These are phyloP conservation scores for Pythium grandisporangium DNA, from an alignment of 352 stramenopile species.

Conservation along the genomic window DNA sequence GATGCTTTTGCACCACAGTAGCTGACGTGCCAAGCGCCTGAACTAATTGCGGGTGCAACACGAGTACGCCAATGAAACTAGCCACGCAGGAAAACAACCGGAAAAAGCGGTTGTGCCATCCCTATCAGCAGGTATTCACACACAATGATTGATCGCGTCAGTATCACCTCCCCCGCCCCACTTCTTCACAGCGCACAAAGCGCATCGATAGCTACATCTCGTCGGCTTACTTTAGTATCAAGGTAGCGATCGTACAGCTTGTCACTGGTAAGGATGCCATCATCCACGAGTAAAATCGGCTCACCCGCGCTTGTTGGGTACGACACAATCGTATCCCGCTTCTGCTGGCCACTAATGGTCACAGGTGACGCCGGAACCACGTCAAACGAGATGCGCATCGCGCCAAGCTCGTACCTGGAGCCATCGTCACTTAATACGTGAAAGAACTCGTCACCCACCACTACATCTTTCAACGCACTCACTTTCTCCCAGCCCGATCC, in stretches of 20 bases:
- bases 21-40: slow-evolving; percentile 18
- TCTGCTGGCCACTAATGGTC: slow-evolving; percentile 48
- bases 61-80: slow-evolving; percentile 57
- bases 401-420: slow-evolving; percentile 21
- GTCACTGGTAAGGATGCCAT: slow-evolving; percentile 33
- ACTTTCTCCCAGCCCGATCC: slow-evolving; percentile 22
- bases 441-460: slow-evolving; percentile 45
- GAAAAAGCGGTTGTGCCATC: slow-evolving; percentile 59
- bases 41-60: slow-evolving; percentile 29
- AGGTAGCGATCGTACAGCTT: slow-evolving; percentile 45
- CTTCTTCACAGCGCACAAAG: too few species aligned
- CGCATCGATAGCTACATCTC: too few species aligned
- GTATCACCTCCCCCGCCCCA: too few species aligned
- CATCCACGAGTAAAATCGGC: slow-evolving; percentile 43
- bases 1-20: slow-evolving; percentile 32
- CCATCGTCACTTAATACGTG: slow-evolving; percentile 18
- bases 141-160: too few species aligned
- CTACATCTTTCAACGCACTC: slow-evolving; percentile 42
- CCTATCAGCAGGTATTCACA: too few species aligned
- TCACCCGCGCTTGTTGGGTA: slow-evolving; percentile 35
- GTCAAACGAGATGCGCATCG: slow-evolving; percentile 57
- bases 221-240: slow-evolving; percentile 29
- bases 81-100: slow-evolving; percentile 50
- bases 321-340: slow-evolving; percentile 21
- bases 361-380: slow-evolving; percentile 57